Base-by-base conservation (phyloP, 1,284 basidiomycete species). In the Fomitiporia mediterranea region DNA sequence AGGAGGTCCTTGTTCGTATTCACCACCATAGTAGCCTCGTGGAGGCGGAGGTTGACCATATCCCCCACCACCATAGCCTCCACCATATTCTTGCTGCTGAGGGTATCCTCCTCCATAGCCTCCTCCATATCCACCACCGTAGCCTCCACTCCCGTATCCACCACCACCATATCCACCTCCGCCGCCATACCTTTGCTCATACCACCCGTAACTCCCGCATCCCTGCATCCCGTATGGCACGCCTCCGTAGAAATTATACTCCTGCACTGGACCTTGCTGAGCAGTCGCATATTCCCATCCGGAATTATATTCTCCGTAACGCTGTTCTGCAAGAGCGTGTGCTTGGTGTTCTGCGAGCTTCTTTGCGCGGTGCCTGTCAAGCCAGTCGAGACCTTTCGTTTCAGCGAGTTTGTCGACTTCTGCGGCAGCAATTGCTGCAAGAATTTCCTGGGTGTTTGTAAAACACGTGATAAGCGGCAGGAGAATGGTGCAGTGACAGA, bases 361-460 rank as follows among this genome's bases (percentile, higher is more conserved):
- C 55, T 64, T 62, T 23, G 65, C 65, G 25, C 58, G 57, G 53
- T 65, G 61, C 17, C 63, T 53, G 56, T 67, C 65, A 37, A 67
- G 25, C 58, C 55, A 63, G 58, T 63, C 62, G 47, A 67, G 58
- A 5, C 64, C 65, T 51, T 65, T 66, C n/a, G 65, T 65, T 51
- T 66, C 65, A 39, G 56, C 61, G 47, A 67, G 63, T 49, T 64
- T 66, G 56, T 66, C 65, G 34, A 67, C 62, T 50, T 67, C 65
- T n/a, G 65, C 65, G 13, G 65, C 61, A n/a, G 65, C 65, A 40
- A 66, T 63, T 9, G 60, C 62, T 5, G 64, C 65, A 39, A 67
- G 61, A 17, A 67, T 55, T 59, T 67, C 65, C 63, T 65, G 38
- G 5, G 21, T 17, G 23, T 11, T 3, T 46, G 3, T 7, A 35